Percentiles rank a stretch among this genome's conserved stretches.
phyloP scores from a whole-genome alignment of 2,329 filamentous ascomycete species.

The Aotearoamyces nothofagi region DNA sequence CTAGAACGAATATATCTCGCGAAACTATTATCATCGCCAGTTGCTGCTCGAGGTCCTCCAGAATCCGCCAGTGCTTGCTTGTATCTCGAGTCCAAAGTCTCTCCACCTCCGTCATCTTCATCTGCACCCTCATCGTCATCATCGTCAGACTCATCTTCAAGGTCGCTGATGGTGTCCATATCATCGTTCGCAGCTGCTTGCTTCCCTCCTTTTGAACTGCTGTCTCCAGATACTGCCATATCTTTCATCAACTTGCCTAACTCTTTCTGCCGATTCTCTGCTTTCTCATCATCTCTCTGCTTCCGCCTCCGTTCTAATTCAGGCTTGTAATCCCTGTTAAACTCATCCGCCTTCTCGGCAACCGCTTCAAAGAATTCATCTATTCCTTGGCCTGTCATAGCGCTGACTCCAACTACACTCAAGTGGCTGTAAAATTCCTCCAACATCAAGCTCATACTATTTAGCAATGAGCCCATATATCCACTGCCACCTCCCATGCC shows the following conservation, averaged over 20 bases:
- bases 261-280: conserved; percentile 59
- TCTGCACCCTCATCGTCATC: conserved; percentile 42
- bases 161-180: conserved; percentile 19
- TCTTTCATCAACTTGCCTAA: conserved; percentile 89
- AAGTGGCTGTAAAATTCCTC: conserved; percentile 96
- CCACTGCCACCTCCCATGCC: conserved; percentile 60
- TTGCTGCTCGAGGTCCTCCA: conserved; percentile 18
- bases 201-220: conserved; percentile 19
- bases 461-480: conserved; percentile 91
- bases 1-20: conserved; percentile 18
- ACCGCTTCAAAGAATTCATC: conserved; percentile 91
- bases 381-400: conserved; percentile 81
- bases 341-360: conserved; percentile 73
- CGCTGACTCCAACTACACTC: conserved; percentile 83
- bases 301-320: conserved; percentile 69
- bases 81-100: conserved; percentile 62
- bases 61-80: conserved; percentile 52
- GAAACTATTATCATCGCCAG: conserved; percentile 19
- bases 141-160: conserved; percentile 33
- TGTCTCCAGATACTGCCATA: conserved; percentile 47
- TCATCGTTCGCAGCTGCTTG: conserved; percentile 18
- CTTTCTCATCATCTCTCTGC: conserved; percentile 63
- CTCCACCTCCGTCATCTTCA: conserved; percentile 34
- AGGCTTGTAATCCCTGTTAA: conserved; percentile 78
- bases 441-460: conserved; percentile 94